Base-by-base conservation (phyloP, 495 filamentous ascomycete species). In the Aspergillus incahuasiensis region DNA sequence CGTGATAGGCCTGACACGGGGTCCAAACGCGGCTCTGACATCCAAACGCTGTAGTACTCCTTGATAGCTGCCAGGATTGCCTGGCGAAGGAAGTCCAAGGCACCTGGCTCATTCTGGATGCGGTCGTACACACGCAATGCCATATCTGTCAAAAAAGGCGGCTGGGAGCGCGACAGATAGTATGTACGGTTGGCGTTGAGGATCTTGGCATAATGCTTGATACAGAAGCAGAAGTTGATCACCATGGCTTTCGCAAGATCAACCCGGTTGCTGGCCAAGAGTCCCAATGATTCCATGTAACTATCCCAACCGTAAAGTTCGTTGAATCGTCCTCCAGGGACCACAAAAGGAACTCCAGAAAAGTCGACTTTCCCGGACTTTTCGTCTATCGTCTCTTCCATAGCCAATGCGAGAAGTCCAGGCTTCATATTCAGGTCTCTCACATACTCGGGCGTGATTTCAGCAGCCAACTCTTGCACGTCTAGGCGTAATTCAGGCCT, bases 291-390 rank as follows among this genome's bases (percentile, higher is more conserved):
- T 62, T 90, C 90, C 89, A 98, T 96, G 73, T 95, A 97, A 65
- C 89, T 95, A 68, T 98, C 94, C 94, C 94, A 98, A 48, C 86
- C 90, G 64, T 98, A 98, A 20, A 97, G 69, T 67, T 98, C 94
- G 70, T 97, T 98, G 82, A 98, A 98, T 22, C 94, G 81, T 15
- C 92, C 94, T 35, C 94, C 95, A 0, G 94, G 94, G 19, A 98
- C 94, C 19, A 97, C 90, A 63, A 97, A 98, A 0, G 94, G 94
- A 43, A 92, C 79, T 28, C 95, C 94, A n/a, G 74, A 71, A 6
- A 91, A 67, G 2, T 84, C 83, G 52, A 78, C 82, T 63, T 87
- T 73, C 15, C 82, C 83, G 11, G 88, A 89, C 9, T 69, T 64
- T 3, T 80, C 77, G 63, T 94, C 85, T 13, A 74, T 61, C 42